phyloP scores from a whole-genome alignment of 2,329 filamentous ascomycete species.

The Grosmannia serpens region DNA sequence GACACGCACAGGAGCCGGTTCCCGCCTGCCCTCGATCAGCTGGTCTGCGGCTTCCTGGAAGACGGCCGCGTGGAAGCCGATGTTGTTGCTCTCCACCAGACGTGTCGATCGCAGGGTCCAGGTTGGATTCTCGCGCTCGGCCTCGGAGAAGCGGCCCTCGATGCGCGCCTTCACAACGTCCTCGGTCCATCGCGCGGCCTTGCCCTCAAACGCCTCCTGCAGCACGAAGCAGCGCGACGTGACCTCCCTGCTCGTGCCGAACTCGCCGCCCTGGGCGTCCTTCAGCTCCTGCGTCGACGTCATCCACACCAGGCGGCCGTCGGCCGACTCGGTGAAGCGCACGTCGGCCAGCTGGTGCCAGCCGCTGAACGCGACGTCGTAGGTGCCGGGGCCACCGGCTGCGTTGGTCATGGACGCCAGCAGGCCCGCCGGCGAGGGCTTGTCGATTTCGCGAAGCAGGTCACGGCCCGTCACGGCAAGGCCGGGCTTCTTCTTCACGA shows the following conservation, averaged over 20 bases:
- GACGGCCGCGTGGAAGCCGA: conserved; percentile 53
- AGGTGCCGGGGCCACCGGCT: conserved; percentile 46
- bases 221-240: conserved; percentile 61
- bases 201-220: conserved; percentile 65
- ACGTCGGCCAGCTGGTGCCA: conserved; percentile 59
- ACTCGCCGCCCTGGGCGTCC: conserved; percentile 37
- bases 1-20: conserved; percentile 58
- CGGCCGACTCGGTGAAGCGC: conserved; percentile 59
- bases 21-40: conserved; percentile 50
- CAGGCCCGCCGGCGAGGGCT: conserved; percentile 54
- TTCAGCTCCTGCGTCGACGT: conserved; percentile 51
- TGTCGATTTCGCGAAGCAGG: conserved; percentile 75
- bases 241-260: conserved; percentile 35
- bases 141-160: conserved; percentile 72
- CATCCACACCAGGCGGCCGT: conserved; percentile 57
- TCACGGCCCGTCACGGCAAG: conserved; percentile 60
- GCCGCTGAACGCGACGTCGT: conserved; percentile 65
- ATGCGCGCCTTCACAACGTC: conserved; percentile 79
- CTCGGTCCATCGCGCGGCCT: conserved; percentile 65
- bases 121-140: conserved; percentile 66
- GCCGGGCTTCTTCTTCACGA: conserved; percentile 59
- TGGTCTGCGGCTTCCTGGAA: conserved; percentile 59
- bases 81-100: conserved; percentile 46
- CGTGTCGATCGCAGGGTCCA: conserved; percentile 69
- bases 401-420: conserved; percentile 53